phyloP scores from a whole-genome alignment of 495 filamentous ascomycete species.

The Aspergillus campestris region DNA sequence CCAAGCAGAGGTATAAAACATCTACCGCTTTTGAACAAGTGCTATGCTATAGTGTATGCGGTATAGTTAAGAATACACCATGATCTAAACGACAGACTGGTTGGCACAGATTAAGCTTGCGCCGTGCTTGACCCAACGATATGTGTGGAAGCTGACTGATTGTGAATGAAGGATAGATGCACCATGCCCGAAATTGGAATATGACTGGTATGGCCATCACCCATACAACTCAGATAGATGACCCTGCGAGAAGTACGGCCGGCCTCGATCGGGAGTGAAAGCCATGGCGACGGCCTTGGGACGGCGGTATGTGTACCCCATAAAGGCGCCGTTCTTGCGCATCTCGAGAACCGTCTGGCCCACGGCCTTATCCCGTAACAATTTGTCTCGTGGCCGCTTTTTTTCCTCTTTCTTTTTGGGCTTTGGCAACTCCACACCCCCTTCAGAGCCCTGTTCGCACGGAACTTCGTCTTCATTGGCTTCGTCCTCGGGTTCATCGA shows the following conservation, averaged over 20 bases:
- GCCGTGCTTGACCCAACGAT: too few species aligned
- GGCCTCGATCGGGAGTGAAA: constrained; percentile 24
- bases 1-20: too few species aligned
- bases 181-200: neutral
- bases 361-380: constrained; percentile 62
- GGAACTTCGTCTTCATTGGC: constrained; percentile 1
- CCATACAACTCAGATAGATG: constrained; percentile 23
- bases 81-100: neutral
- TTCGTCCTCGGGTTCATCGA: constrained; percentile 8
- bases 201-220: constrained; percentile 1
- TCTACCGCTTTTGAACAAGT: too few species aligned
- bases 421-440: constrained; percentile 8
- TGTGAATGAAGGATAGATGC: neutral
- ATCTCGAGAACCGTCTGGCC: constrained; percentile 61
- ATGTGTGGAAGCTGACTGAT: neutral
- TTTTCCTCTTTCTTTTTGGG: constrained; percentile 42
- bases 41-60: neutral
- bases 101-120: too few species aligned
- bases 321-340: constrained; percentile 70
- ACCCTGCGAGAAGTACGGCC: constrained; percentile 17
- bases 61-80: neutral
- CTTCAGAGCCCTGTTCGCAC: constrained; percentile 6
- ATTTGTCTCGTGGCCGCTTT: constrained; percentile 67
- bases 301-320: constrained; percentile 81
- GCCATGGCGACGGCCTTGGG: constrained; percentile 36